Conservation (phyloP, 306 rosid genomes). For the Myrica gale region DNA sequence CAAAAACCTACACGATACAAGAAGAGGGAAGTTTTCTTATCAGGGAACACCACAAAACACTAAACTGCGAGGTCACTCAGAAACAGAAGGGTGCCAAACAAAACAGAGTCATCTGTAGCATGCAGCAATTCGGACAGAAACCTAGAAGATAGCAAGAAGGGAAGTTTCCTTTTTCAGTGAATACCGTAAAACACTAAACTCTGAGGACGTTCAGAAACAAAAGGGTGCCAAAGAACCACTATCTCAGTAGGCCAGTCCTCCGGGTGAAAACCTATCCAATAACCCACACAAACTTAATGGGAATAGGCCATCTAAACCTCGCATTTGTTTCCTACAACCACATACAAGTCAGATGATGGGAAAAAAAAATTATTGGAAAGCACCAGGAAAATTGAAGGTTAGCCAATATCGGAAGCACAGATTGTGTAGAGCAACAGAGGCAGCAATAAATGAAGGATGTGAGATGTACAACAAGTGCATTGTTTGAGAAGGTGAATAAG, state of each 20-base stretch:
- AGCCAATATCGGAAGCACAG: slow-evolving; percentile 18
- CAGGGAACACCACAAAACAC: not conserved
- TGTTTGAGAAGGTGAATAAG: no score
- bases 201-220: slow-evolving; percentile 4
- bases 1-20: not conserved
- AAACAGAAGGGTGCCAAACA: slow-evolving; percentile 26
- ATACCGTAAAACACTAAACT: not conserved
- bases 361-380: not conserved
- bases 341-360: not conserved
- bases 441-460: slow-evolving; percentile 5
- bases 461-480: no score
- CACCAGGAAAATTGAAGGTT: slow-evolving; percentile 5
- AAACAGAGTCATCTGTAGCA: not conserved
- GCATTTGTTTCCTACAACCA: not conserved
- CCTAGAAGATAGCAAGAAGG: not conserved
- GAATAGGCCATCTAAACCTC: slow-evolving; percentile 15
- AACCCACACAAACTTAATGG: not conserved
- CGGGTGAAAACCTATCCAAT: not conserved
- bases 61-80: not conserved
- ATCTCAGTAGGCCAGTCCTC: not conserved
- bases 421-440: not conserved
- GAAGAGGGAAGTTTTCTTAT: not conserved
- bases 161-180: not conserved
- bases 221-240: slow-evolving; percentile 26
- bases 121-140: not conserved